Percentiles rank a stretch among this genome's conserved stretches.
These are phyloP conservation scores for Arbutus unedo DNA, from an alignment of 148 eudicot genomes.

Conservation along the genomic window DNA sequence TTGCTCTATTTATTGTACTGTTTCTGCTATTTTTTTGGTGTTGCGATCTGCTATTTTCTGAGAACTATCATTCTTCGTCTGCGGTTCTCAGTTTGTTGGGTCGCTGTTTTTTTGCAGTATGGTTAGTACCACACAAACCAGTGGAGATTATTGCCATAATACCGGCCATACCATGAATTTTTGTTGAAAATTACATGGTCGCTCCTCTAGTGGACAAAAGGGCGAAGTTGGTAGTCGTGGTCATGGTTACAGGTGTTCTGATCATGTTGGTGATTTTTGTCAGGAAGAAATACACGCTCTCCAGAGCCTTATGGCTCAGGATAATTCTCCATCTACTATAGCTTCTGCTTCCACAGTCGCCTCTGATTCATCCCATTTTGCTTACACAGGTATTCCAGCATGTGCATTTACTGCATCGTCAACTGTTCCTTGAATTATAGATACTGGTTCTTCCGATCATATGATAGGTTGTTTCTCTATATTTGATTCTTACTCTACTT, in stretches of 20 bases:
- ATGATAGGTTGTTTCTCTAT: neutral
- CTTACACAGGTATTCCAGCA: no score
- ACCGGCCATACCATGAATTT: neutral
- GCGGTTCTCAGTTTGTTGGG: no score
- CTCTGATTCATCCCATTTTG: neutral
- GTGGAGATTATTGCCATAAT: neutral
- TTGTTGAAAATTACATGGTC: neutral
- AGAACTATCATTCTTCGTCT: no score
- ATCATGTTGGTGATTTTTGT: neutral
- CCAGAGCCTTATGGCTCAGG: neutral
- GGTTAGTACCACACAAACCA: no score
- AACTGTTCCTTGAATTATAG: neutral
- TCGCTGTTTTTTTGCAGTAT: no score
- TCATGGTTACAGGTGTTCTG: neutral
- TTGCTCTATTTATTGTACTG: no score
- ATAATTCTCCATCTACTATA: neutral
- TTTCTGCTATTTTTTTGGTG: no score
- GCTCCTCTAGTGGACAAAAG: neutral
- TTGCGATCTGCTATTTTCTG: no score
- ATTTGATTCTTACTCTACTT: no score
- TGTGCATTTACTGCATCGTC: no score
- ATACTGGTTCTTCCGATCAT: neutral
- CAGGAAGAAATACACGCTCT: neutral
- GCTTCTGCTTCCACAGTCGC: neutral
- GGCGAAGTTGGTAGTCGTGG: neutral